Base-by-base conservation (phyloP, 441 rosid species). In the Pelargonium cotyledonis region DNA sequence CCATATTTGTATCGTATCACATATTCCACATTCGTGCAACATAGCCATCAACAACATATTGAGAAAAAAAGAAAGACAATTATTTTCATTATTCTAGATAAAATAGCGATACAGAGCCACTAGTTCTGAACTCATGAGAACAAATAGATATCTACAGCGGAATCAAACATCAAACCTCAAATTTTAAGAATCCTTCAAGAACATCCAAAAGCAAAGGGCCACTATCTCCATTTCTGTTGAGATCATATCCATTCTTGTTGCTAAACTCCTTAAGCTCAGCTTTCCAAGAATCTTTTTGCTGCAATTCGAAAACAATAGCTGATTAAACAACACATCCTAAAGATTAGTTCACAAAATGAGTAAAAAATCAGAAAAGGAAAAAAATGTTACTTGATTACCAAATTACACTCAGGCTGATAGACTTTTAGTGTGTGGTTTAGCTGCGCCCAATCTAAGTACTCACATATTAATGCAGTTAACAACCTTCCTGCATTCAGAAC, bases 371-470 rank as follows among this genome's bases (percentile, higher is more conserved):
- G 63, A 38, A 12, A 40, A 69, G 1, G 23, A 38, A 73, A 18
- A 63, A 26, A 74, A 74, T 76, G 70, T 71, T 74, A 82, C 82
- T 72, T 74, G 77, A 89, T 88, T 95, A 95, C 99, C 99, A 92
- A 80, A 88, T 95, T 95, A 77, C 97, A 90, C 77, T 95, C 98
- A 9, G 98, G 98, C 73, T 78, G 89, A 85, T 86, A 95, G 41
- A 92, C 97, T 83, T 90, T 92, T 65, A 85, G 85, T 0, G 91
- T 83, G 79, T 92, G 98, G 72, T 90, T 92, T 10, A 92, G 95
- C 64, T 95, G 88, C 0, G 97, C 95, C 99, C 99, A 95, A 77
- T 95, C 96, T 73, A 92, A 82, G 81, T 92, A 92, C 78, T 95
- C 99, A 69, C 95, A 95, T 65, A 95, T 69, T 21, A 92, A 70